Conservation (phyloP, 441 rosid species). For the Pelargonium fulgidum region DNA sequence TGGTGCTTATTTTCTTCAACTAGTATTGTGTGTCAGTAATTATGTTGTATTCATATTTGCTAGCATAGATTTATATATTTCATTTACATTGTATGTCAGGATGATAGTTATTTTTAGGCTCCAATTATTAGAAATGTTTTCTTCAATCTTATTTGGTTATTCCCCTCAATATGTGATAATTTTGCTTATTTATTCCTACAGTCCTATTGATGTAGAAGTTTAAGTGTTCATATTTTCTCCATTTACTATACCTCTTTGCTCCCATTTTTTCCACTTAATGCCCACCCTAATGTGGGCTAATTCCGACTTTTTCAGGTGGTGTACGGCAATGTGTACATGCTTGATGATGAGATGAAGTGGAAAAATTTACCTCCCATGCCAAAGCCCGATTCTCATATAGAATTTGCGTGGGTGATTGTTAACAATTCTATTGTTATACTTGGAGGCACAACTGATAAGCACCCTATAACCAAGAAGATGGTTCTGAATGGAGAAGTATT, state of each 20-base stretch:
- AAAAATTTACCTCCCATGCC: constrained; percentile 73
- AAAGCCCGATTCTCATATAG: constrained; percentile 89
- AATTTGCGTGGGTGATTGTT: constrained; percentile 81
- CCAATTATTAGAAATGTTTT: background rate
- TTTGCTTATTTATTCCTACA: too few relatives aligned
- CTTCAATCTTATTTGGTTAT: background rate
- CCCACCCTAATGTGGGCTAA: too few relatives aligned
- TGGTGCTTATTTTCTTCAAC: background rate
- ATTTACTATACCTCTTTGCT: too few relatives aligned
- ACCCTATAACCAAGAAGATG: constrained; percentile 83
- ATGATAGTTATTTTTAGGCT: too few relatives aligned
- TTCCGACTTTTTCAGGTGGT: constrained; percentile 53
- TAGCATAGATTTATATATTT: too few relatives aligned
- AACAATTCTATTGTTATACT: constrained; percentile 71
- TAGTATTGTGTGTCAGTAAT: background rate
- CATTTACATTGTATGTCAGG: too few relatives aligned
- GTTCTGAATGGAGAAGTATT: constrained; percentile 75
- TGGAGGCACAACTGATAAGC: constrained; percentile 97
- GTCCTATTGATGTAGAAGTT: too few relatives aligned
- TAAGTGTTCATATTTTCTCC: too few relatives aligned
- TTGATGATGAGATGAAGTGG: constrained; percentile 90
- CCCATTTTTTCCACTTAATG: too few relatives aligned
- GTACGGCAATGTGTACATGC: constrained; percentile 71
- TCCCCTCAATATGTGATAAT: too few relatives aligned
- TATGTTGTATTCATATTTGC: too few relatives aligned